phyloP scores from a whole-genome alignment of 2,329 filamentous ascomycete genomes.

The Dothistroma pini region DNA sequence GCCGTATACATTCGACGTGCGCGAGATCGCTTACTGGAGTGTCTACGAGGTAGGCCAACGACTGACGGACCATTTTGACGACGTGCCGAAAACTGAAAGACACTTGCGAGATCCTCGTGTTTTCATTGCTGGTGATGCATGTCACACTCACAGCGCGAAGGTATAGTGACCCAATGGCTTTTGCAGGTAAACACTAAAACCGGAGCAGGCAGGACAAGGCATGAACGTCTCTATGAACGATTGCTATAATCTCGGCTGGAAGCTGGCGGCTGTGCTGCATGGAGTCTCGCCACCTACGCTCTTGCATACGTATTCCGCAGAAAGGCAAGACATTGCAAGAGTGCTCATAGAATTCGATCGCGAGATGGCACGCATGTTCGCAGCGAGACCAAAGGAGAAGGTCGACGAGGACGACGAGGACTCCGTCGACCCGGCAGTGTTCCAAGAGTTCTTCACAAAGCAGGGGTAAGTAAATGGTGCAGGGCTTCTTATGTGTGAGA shows the following conservation, averaged over 20 bases:
- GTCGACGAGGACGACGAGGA: conserved; percentile 24
- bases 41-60: conserved; percentile 54
- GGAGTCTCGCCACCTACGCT: conserved; percentile 32
- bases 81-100: conserved; percentile 56
- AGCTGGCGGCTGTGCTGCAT: conserved; percentile 47
- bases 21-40: conserved; percentile 65
- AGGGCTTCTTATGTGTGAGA: too few relatives aligned
- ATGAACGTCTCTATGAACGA: conserved; percentile 74
- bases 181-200: neutral
- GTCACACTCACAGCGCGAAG: conserved; percentile 56
- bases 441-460: conserved; percentile 32
- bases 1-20: conserved; percentile 64
- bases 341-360: conserved; percentile 59
- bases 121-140: conserved; percentile 67
- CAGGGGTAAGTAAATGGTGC: conserved; percentile 18
- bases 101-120: conserved; percentile 51
- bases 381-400: conserved; percentile 35
- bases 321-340: conserved; percentile 58
- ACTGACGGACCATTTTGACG: conserved; percentile 65
- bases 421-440: conserved; percentile 33
- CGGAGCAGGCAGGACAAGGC: conserved; percentile 46
- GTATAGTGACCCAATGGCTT: conserved; percentile 43
- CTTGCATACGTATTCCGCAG: conserved; percentile 51
- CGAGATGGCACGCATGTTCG: conserved; percentile 47
- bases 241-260: conserved; percentile 57